A percentile compares a stretch with the other conserved stretches of the same genome.
phyloP scores from a whole-genome alignment of 2,329 filamentous ascomycete genomes.

The Tolypocladium capitatum region DNA sequence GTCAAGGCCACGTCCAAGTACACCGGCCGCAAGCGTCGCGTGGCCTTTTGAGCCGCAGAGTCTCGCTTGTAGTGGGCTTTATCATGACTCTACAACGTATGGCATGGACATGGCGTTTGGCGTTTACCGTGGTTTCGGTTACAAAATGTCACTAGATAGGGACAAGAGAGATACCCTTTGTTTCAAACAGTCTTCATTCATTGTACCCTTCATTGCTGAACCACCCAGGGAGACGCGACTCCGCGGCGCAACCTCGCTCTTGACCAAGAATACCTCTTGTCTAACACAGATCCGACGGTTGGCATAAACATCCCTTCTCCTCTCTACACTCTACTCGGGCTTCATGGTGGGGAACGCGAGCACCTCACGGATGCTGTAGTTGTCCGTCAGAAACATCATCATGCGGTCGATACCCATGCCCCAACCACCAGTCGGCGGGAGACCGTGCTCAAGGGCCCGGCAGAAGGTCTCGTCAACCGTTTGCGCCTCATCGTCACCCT shows the following conservation, averaged over 20 bases:
- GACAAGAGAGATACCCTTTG: conserved; percentile 7
- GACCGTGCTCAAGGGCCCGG: conserved; percentile 72
- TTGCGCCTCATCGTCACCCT: conserved; percentile 95
- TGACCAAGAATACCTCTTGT: neutral
- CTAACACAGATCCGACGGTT: neutral
- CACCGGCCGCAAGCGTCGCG: conserved; percentile 74
- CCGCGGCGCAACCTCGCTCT: neutral
- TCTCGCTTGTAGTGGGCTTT: conserved; percentile 1
- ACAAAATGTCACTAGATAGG: neutral
- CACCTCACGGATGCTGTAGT: conserved; percentile 90
- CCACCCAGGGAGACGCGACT: neutral
- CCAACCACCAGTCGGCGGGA: conserved; percentile 92
- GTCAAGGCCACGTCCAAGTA: conserved; percentile 90
- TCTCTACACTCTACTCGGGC: conserved; percentile 53
- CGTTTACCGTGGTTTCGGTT: neutral
- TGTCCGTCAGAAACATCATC: conserved; percentile 91
- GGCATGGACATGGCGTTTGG: conserved; percentile 12
- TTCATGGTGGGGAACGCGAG: conserved; percentile 98
- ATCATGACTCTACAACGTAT: neutral
- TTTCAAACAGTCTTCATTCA: neutral
- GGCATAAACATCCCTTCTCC: neutral
- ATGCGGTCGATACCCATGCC: conserved; percentile 91
- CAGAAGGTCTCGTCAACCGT: conserved; percentile 93
- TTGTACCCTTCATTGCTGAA: neutral
- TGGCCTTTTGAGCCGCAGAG: conserved; percentile 47